Conservation (phyloP, 2,329 filamentous ascomycete species). For the Ascochyta clinopodiicola region DNA sequence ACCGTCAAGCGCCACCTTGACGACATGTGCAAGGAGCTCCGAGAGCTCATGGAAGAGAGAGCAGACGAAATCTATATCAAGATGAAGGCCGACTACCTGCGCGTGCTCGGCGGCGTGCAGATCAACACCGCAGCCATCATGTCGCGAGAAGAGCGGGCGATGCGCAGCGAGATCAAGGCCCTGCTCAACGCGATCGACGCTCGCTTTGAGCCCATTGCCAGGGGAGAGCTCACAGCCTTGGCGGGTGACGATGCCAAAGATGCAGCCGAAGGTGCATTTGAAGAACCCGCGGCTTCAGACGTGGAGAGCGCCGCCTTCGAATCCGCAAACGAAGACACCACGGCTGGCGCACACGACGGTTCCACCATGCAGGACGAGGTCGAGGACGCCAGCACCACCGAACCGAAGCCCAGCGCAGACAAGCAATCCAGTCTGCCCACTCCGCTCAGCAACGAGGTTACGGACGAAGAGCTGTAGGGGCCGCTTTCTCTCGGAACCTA, state of each 20-base stretch:
- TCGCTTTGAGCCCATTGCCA: constrained; percentile 31
- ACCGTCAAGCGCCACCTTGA: constrained; percentile 52
- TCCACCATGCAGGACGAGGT: background rate
- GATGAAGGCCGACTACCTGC: constrained; percentile 50
- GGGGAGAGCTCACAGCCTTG: constrained; percentile 19
- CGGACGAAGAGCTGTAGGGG: constrained; percentile 13
- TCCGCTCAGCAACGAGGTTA: constrained; percentile 3
- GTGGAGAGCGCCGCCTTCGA: constrained; percentile 14
- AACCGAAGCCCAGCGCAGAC: background rate
- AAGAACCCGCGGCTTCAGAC: background rate
- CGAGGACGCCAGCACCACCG: constrained; percentile 6
- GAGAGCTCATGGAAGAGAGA: constrained; percentile 52
- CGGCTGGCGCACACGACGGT: background rate
- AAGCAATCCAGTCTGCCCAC: background rate
- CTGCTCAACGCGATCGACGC: constrained; percentile 26
- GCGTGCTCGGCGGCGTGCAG: constrained; percentile 38
- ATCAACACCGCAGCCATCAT: constrained; percentile 10
- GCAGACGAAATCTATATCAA: constrained; percentile 53
- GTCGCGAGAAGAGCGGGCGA: constrained; percentile 19
- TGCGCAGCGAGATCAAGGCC: constrained; percentile 26
- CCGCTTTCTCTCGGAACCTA: no score
- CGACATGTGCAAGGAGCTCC: constrained; percentile 52
- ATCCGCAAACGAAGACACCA: background rate
- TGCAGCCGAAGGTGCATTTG: background rate
- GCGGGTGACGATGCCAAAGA: background rate